Base-by-base conservation (phyloP, 805 yeast genomes). In the Nakazawaea populi region DNA sequence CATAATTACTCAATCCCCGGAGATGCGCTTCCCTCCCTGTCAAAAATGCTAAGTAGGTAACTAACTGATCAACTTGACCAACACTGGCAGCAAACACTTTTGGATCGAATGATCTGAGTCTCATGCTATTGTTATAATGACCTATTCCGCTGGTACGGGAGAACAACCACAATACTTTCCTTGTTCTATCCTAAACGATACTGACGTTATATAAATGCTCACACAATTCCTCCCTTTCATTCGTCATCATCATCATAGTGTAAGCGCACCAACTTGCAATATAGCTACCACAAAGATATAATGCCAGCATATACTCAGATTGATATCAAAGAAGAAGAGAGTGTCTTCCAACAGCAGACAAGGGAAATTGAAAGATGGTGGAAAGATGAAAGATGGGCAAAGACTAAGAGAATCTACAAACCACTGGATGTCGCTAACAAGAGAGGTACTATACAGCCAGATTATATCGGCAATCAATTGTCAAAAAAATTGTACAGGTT, bases 341-440 rank as follows among this genome's bases (percentile, higher is more conserved):
- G 66, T 54, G 73, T 70, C 61, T 87, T 74, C 78, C 81, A 83
- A 62, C 67, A 74, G 43, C 90, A 89, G 64, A 85, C 89, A 52
- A 75, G 77, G 37, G 87, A 82, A 39, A 83, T 92, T 63, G 80
- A 85, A 56, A 64, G 81, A 63, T 92, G 98, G 98, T 92, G 98
- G 98, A 63, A 87, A 7, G 79, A 85, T 65, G 95, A 97, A 56
- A 87, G 98, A 68, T 92, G 97, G 97, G 73, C 69, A 52, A 80
- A 84, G 61, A 87, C 96, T 59, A 89, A 85, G 72, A 84, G 99
- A 66, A 85, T 85, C 64, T 92, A 92, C 74, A 68, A 88, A 42
- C 86, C 97, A 35, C 89, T 84, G 66, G 96, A 89, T 60, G 89
- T 92, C 64, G 97, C 92, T 42, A 74, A 77, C 58, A 89, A 91